A percentile compares a stretch with the other conserved stretches of the same genome.
phyloP scores from a whole-genome alignment of 1,284 basidiomycete species.

The Austroboletus novae-zelandiae region DNA sequence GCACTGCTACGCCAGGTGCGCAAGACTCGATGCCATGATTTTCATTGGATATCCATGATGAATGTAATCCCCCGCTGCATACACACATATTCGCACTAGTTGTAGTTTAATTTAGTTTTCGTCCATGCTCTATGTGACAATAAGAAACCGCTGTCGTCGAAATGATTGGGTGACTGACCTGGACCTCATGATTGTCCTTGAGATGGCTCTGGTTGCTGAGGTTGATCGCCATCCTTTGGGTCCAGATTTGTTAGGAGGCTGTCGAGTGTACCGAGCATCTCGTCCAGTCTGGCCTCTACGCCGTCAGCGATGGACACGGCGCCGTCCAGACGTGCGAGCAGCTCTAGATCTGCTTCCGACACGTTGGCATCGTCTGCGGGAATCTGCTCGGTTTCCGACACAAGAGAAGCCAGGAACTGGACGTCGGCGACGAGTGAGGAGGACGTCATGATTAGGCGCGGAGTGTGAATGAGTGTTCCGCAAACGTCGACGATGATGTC shows the following conservation, averaged over 20 bases:
- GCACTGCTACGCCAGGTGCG: conserved; percentile 37
- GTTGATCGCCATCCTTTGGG: conserved; percentile 1
- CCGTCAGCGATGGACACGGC: conserved; percentile 55
- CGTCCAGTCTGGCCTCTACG: conserved; percentile 58
- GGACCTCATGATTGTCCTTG: conserved; percentile 15
- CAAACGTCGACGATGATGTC: conserved; percentile 15
- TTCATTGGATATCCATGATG: conserved; percentile 26
- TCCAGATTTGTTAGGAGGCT: conserved; percentile 48
- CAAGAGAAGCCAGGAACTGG: conserved; percentile 34
- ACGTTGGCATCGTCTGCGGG: conserved; percentile 39
- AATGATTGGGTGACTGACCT: not conserved
- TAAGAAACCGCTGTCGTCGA: not conserved
- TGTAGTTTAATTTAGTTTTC: conserved; percentile 4
- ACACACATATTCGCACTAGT: conserved; percentile 10
- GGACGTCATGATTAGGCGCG: conserved; percentile 22
- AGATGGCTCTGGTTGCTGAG: not conserved
- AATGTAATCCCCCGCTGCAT: conserved; percentile 12
- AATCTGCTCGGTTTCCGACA: conserved; percentile 34
- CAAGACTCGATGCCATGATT: conserved; percentile 24
- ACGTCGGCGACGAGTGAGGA: conserved; percentile 27
- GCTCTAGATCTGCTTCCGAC: conserved; percentile 26
- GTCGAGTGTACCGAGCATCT: conserved; percentile 55
- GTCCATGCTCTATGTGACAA: conserved; percentile 13
- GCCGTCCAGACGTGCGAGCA: conserved; percentile 49
- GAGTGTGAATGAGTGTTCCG: conserved; percentile 12